phyloP scores from a whole-genome alignment of 2,329 filamentous ascomycete genomes.

The Dothideomycetes sp. region DNA sequence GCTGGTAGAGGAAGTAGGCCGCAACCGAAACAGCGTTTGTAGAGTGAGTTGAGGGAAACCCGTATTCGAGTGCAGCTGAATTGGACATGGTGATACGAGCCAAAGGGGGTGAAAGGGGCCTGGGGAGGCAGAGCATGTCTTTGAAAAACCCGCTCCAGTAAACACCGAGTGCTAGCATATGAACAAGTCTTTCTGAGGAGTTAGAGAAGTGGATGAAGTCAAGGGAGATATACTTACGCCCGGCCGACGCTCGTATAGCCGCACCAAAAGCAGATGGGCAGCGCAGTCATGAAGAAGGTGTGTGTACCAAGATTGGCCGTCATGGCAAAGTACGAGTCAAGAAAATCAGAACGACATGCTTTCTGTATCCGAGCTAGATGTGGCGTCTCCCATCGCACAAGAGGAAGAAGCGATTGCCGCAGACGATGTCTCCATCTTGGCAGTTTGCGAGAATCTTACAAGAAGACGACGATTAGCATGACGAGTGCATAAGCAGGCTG shows the following conservation, averaged over 20 bases:
- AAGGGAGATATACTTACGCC: slow-evolving; percentile 50
- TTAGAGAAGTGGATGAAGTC: slow-evolving; percentile 1
- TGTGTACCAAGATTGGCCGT: slow-evolving; percentile 95
- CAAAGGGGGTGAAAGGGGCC: slow-evolving; percentile 82
- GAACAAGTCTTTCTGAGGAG: slow-evolving; percentile 24
- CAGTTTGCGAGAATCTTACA: slow-evolving; percentile 36
- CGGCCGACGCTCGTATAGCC: slow-evolving; percentile 76
- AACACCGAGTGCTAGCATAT: slow-evolving; percentile 58
- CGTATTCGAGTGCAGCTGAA: slow-evolving; percentile 88
- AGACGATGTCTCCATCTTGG: slow-evolving; percentile 81
- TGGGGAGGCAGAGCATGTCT: slow-evolving; percentile 82
- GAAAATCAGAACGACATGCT: slow-evolving; percentile 64
- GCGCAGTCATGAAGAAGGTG: slow-evolving; percentile 94
- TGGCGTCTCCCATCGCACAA: slow-evolving; percentile 90
- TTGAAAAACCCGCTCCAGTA: slow-evolving; percentile 78
- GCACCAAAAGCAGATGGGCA: slow-evolving; percentile 96
- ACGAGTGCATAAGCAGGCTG: neutral
- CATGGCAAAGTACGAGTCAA: slow-evolving; percentile 94
- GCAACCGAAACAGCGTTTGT: slow-evolving; percentile 94
- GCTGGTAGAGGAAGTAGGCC: slow-evolving; percentile 64
- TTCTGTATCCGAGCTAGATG: slow-evolving; percentile 83
- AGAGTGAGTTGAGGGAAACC: slow-evolving; percentile 93
- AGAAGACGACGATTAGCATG: neutral
- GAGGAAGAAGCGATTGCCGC: slow-evolving; percentile 70
- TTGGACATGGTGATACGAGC: slow-evolving; percentile 96